Base-by-base conservation (phyloP, 139 green algal genomes). In the Chlamydomonas schloesseri region DNA sequence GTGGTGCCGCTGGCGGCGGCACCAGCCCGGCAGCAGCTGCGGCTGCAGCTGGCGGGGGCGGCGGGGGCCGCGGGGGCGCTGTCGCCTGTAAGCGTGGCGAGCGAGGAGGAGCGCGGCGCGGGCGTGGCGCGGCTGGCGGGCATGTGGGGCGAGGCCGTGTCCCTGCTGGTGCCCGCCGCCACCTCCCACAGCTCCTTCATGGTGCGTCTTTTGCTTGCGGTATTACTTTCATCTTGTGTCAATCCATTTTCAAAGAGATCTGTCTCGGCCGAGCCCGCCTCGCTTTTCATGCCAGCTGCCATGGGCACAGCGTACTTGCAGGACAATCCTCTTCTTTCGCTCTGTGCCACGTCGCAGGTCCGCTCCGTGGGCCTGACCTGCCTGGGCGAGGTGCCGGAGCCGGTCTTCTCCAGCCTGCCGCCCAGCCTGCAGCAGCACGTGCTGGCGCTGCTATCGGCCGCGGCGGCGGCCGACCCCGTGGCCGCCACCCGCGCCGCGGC, bases 401-500 rank as follows among this genome's bases (percentile, higher is more conserved):
- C 67, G 11, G 83, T 90, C 5, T 47, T 88, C 0, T 72, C 83
- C 17, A 69, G 71, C 5, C 57, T 93, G 20, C 57, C 83, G 10
- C 33, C 75, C 0, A 3, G 20, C 15, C 78, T 83, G 36, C 89
- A 78, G 68, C 85, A 86, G 21, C 71, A 58, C 21, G 75, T 93
- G 82, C 73, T 67, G 37, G 53, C 71, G 34, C 34, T 88, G 65
- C 62, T 91, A 53, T 31, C 37, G 2, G 77, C 65, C 14, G 62
- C 72, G 8, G 75, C 76, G 11, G 31, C 11, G 9, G 31, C 67
- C 18, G 89, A 94, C n/a, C 33, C 37, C 8, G 89, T 87, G 3
- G 75, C 91, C 26, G 90, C 90, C 8, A 88, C 81, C 8, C 88
- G 90, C 34, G 88, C 91, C 28, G 92, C 91, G 2, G 92, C 87